Percentiles rank a stretch among this genome's conserved stretches.
Conservation (phyloP, 768 basidiomycete species). For the Tulasnella calospora region DNA sequence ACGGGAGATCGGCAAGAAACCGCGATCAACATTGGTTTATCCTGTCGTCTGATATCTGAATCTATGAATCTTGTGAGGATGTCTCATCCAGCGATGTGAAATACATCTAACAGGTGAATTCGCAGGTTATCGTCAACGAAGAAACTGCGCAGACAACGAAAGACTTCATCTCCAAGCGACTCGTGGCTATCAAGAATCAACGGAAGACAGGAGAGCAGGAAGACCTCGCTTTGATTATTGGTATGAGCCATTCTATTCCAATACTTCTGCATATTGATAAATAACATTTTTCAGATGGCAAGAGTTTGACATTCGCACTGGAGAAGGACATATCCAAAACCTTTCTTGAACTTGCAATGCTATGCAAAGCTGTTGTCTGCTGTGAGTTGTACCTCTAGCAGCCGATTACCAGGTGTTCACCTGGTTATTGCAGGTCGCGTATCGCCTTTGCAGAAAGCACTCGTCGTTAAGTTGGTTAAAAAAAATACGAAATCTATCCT, state of each 20-base stretch:
- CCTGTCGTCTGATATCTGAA: conserved; percentile 93
- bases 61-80: conserved; percentile 88
- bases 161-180: conserved; percentile 80
- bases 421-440: conserved; percentile 65
- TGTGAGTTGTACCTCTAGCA: conserved; percentile 50
- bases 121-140: conserved; percentile 90
- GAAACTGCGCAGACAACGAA: conserved; percentile 73
- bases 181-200: conserved; percentile 91
- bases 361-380: conserved; percentile 98
- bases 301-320: conserved; percentile 85
- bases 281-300: conserved; percentile 62
- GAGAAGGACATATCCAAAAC: conserved; percentile 86
- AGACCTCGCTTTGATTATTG: conserved; percentile 91
- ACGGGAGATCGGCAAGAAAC: conserved; percentile 99
- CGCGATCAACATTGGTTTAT: conserved; percentile 98
- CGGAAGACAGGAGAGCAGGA: conserved; percentile 86
- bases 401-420: not conserved
- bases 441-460: conserved; percentile 93
- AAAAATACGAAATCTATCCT: conserved; percentile 89
- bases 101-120: not conserved
- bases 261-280: not conserved
- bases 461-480: conserved; percentile 98
- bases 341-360: conserved; percentile 90
- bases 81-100: not conserved
- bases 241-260: conserved; percentile 42